Conservation (phyloP, 495 filamentous ascomycete genomes). For the Poronia punctata region DNA sequence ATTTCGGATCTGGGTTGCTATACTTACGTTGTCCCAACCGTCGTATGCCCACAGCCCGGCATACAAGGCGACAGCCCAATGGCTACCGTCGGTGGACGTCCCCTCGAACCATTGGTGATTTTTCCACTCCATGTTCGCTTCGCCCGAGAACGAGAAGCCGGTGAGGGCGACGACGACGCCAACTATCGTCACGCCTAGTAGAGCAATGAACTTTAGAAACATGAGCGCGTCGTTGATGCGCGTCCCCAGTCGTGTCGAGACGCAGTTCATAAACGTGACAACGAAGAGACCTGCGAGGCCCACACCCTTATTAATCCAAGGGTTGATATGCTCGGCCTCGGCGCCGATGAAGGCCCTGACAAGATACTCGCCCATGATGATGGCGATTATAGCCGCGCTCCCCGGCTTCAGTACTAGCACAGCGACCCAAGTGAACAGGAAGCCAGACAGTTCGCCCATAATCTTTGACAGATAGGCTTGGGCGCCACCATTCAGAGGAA, state of each 20-base stretch:
- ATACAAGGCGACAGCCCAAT: conserved; percentile 89
- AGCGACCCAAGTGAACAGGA: conserved; percentile 93
- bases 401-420: conserved; percentile 92
- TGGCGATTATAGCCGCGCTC: conserved; percentile 85
- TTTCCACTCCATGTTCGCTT: conserved; percentile 82
- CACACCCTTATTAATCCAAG: conserved; percentile 87
- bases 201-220: conserved; percentile 90
- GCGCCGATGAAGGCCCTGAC: conserved; percentile 79
- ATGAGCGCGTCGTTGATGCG: conserved; percentile 83
- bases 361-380: conserved; percentile 96
- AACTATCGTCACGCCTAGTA: conserved; percentile 79
- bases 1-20: too few relatives aligned
- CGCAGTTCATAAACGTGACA: conserved; percentile 80
- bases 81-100: conserved; percentile 68
- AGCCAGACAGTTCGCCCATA: conserved; percentile 85
- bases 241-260: conserved; percentile 82
- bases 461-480: conserved; percentile 94
- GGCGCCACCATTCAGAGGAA: conserved; percentile 88
- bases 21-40: conserved; percentile 93
- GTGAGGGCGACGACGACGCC: conserved; percentile 88
- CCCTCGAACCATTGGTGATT: conserved; percentile 80
- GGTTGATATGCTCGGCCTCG: conserved; percentile 64
- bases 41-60: conserved; percentile 97
- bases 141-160: conserved; percentile 67
- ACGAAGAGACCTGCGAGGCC: conserved; percentile 66